Base-by-base conservation (phyloP, 2,329 filamentous ascomycete species). In the Pseudocercospora cruenta region DNA sequence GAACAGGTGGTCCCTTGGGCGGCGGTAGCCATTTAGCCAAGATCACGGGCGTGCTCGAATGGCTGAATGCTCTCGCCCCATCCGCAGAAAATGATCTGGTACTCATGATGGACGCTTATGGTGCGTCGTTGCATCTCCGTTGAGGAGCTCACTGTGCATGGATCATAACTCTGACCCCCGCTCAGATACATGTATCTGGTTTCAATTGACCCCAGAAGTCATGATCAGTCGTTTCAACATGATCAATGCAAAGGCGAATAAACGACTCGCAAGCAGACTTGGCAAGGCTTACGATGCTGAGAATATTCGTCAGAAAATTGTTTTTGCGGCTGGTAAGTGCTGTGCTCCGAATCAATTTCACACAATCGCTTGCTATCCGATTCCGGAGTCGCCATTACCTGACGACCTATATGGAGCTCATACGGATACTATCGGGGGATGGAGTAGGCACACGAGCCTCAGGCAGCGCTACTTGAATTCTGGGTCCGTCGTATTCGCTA, bases 301-400 rank as follows among this genome's bases (percentile, higher is more conserved):
- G 26, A 79, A 4, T 12, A 65, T 70, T 26, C 53, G 58, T 8
- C 84, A 87, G 69, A 83, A 80, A 1, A 83, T 88, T 10, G 70
- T 88, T 1, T 88, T 88, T 68, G 83, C 81, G 3, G 85, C 86
- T 2, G 80, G 82, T 60, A 88, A 88, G 74, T 72, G 78, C 33
- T 88, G 86, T 67, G 80, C 80, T 64, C 79, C 80, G 1, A 79
- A 80, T 49, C 66, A 78, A 12, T 63, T 73, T 3, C 75, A 78
- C 1, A 82, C 85, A 47, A 74, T 81, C 45, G 82, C 82, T 10
- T 88, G 87, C 70, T 80, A 78, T 45, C 81, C 82, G 16, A 80
- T 85, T 1, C 86, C 87, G 0, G 74, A 82, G 22, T 87, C 85
- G 0, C 79, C 81, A 2, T 68, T 87, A 2, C 82, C 84, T 0